Base-by-base conservation (phyloP, 2,329 filamentous ascomycete genomes). In the Alternaria tenuissima region DNA sequence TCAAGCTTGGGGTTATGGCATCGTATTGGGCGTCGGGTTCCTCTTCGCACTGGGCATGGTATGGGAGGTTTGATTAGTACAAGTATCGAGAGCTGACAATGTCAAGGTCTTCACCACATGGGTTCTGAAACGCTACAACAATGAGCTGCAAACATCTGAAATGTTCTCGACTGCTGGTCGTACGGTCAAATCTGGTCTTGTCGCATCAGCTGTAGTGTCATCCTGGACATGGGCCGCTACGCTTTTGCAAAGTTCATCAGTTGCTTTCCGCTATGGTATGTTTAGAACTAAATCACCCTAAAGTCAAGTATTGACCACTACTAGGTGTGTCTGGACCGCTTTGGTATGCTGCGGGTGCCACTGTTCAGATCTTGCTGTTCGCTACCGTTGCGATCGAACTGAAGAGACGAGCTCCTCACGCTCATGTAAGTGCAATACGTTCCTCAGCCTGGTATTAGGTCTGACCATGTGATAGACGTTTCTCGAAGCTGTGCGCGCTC, bases 401-500 rank as follows among this genome's bases (percentile, higher is more conserved):
- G 54, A 76, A 76, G 56, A 68, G 74, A 32, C 65, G 74, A 63
- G 74, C 74, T 14, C 74, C 74, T 2, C 71, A 75, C 30, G 72
- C 72, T 20, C 74, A 76, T 58, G 71, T 72, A 52, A 52, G 69
- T 59, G 18, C 1, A 12, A 3, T 14, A 7, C 5, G 1, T n/a
- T 5, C n/a, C n/a, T 9, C 5, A 11, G 3, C 5, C 5, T 3
- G 4, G 24, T 0, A 9, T n/a, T 3, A 20, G 7, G 24, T 16
- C 59, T 68, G 9, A 68, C 48, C 7, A 48, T 11, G 2, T 9
- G 91, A 9, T 91, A 96, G 69, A 89, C 87, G 0, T 93, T 93
- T 77, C 86, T 96, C 7, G 93, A 96, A 81, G 91, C 92, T 44
- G 91, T 96, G 68, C 87, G 87, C 57, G 92, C 92, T n/a, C 87